phyloP scores from a whole-genome alignment of 768 basidiomycete species.

The Agrocybe praecox region DNA sequence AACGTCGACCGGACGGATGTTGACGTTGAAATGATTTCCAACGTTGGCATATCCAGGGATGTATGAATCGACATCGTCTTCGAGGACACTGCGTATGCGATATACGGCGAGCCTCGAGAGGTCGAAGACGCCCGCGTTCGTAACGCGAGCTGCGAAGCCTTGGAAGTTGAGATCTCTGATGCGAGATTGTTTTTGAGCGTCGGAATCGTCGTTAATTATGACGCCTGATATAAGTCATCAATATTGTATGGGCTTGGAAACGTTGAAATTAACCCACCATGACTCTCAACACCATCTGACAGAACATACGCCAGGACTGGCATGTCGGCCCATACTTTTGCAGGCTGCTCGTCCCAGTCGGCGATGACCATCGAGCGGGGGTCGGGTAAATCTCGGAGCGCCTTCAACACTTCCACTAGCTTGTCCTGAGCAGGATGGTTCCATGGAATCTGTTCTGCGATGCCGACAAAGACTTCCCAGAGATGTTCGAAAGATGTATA shows the following conservation, averaged over 20 bases:
- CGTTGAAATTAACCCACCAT: neutral
- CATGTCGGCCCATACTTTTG: neutral
- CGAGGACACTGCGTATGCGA: neutral
- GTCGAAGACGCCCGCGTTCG: neutral
- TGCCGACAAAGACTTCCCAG: slow-evolving; percentile 1
- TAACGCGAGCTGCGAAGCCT: neutral
- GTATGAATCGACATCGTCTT: neutral
- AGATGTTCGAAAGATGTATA: neutral
- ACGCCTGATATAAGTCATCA: neutral
- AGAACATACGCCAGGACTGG: neutral
- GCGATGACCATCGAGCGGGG: neutral
- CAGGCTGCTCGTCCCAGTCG: neutral
- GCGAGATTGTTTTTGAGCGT: neutral
- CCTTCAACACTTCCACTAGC: neutral
- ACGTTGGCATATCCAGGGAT: neutral
- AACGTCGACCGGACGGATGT: neutral
- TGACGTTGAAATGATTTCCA: neutral
- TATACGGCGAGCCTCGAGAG: neutral
- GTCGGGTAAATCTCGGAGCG: neutral
- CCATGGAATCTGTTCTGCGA: slow-evolving; percentile 8
- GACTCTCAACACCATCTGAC: neutral
- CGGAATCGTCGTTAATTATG: neutral
- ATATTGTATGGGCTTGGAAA: neutral
- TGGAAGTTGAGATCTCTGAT: neutral
- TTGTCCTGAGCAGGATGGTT: slow-evolving; percentile 3